These are phyloP conservation scores for Stromatinia cepivora DNA, from an alignment of 2,329 filamentous ascomycete genomes.

Conservation along the genomic window DNA sequence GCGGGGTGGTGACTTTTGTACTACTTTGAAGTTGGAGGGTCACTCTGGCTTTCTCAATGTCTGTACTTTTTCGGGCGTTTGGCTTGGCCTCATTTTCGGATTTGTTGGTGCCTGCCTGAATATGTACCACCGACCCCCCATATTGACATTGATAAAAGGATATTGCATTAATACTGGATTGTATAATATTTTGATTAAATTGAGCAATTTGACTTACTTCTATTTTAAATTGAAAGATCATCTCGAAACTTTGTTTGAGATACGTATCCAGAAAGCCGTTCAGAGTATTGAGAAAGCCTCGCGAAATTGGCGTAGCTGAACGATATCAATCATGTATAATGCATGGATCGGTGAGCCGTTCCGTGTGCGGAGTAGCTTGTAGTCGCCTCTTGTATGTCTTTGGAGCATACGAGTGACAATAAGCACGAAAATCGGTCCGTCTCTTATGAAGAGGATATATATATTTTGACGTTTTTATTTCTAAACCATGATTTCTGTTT, in stretches of 20 bases:
- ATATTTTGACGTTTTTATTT: not conserved
- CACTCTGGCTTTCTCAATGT: not conserved
- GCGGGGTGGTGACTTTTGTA: not conserved
- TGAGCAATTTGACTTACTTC: not conserved
- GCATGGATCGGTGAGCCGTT: not conserved
- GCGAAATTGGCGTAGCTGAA: not conserved
- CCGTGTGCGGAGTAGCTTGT: slow-evolving; percentile 5
- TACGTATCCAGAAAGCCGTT: not conserved
- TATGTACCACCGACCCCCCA: not conserved
- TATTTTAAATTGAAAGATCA: not conserved
- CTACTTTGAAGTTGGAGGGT: not conserved
- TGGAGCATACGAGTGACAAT: not conserved
- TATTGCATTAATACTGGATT: not conserved
- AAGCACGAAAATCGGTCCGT: not conserved
- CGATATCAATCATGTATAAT: not conserved
- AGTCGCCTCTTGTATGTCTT: not conserved
- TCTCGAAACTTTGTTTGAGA: not conserved
- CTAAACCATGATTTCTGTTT: not conserved
- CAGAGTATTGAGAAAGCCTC: not conserved
- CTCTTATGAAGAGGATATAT: not conserved
- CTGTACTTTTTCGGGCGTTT: not conserved
- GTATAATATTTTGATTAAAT: not conserved
- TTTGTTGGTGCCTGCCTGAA: not conserved
- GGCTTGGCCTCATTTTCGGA: not conserved
- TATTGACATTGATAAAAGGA: not conserved